phyloP scores from a whole-genome alignment of 805 yeast genomes.

The Hanseniaspora vineae region DNA sequence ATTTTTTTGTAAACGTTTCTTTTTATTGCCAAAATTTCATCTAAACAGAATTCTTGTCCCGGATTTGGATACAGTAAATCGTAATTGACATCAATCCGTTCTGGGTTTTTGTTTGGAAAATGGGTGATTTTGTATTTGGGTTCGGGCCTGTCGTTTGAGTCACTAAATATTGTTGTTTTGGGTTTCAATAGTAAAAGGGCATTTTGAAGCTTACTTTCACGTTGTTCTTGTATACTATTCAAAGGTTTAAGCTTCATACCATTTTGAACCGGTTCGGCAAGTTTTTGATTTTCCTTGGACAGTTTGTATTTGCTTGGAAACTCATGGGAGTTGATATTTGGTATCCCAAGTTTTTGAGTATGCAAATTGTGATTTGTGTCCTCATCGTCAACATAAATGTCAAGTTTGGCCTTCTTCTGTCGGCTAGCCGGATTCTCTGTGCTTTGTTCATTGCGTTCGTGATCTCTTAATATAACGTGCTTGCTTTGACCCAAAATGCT shows the following conservation, averaged over 20 bases:
- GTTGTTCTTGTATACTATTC: not conserved
- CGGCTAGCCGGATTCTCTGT: too few relatives aligned
- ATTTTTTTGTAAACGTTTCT: slow-evolving; percentile 19
- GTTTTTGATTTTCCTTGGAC: not conserved
- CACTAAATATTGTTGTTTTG: slow-evolving; percentile 29
- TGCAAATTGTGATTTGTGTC: too few relatives aligned
- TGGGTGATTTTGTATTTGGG: slow-evolving; percentile 38
- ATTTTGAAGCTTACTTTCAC: not conserved
- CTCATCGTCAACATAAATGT: too few relatives aligned
- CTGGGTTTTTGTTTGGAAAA: slow-evolving; percentile 46
- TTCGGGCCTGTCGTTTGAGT: slow-evolving; percentile 21
- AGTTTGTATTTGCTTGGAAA: not conserved
- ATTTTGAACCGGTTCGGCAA: not conserved
- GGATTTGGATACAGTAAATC: slow-evolving; percentile 37
- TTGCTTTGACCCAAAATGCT: too few relatives aligned
- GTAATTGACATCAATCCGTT: slow-evolving; percentile 46
- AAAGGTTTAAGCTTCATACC: not conserved
- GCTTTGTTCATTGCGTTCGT: too few relatives aligned
- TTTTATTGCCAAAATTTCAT: slow-evolving; percentile 48
- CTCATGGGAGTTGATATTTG: not conserved
- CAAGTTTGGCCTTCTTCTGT: too few relatives aligned
- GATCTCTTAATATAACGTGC: too few relatives aligned
- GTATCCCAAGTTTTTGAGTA: too few relatives aligned
- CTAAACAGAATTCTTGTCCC: slow-evolving; percentile 43
- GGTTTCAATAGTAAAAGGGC: slow-evolving; percentile 2